Percentiles rank a stretch among this genome's conserved stretches.
These are phyloP conservation scores for Hibiscus tridactylites DNA, from an alignment of 345 rosid species.

Conservation along the genomic window DNA sequence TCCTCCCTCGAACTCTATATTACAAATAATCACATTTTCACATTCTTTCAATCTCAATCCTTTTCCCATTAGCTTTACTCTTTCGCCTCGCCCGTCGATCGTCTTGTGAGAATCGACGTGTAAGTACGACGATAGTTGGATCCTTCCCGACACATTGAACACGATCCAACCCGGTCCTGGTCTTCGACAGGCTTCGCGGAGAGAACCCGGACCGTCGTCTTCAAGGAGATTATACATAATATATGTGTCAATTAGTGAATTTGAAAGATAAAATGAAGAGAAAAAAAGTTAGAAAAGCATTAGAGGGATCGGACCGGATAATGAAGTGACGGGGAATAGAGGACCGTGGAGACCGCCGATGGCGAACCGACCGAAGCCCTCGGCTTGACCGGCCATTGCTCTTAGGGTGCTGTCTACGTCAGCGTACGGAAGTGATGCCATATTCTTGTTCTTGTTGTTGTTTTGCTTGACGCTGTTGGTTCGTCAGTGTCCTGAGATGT, in stretches of 20 bases:
- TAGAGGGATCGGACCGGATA: constrained; percentile 36
- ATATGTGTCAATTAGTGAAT: background rate
- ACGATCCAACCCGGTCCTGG: constrained; percentile 83
- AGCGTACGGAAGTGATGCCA: constrained; percentile 52
- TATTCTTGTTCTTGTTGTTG: background rate
- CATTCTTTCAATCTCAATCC: constrained; percentile 84
- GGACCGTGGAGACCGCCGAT: constrained; percentile 70
- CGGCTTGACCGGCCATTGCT: constrained; percentile 57
- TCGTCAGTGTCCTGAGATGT: background rate
- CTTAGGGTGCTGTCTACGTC: constrained; percentile 49
- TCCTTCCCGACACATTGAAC: constrained; percentile 71
- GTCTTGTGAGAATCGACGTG: background rate
- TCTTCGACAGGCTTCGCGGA: constrained; percentile 65
- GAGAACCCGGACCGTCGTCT: constrained; percentile 89
- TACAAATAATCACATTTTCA: constrained; percentile 53
- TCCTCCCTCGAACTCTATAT: constrained; percentile 88
- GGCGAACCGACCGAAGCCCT: constrained; percentile 67
- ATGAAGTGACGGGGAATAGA: constrained; percentile 45
- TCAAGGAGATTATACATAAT: background rate
- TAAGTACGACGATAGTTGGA: constrained; percentile 33
- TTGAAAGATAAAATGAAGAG: background rate
- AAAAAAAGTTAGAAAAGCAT: no score
- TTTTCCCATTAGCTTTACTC: constrained; percentile 61
- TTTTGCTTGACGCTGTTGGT: constrained; percentile 1
- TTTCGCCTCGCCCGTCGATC: background rate